Conservation (phyloP, 495 filamentous ascomycete species). For the Penicillium macrosclerotiorum region DNA sequence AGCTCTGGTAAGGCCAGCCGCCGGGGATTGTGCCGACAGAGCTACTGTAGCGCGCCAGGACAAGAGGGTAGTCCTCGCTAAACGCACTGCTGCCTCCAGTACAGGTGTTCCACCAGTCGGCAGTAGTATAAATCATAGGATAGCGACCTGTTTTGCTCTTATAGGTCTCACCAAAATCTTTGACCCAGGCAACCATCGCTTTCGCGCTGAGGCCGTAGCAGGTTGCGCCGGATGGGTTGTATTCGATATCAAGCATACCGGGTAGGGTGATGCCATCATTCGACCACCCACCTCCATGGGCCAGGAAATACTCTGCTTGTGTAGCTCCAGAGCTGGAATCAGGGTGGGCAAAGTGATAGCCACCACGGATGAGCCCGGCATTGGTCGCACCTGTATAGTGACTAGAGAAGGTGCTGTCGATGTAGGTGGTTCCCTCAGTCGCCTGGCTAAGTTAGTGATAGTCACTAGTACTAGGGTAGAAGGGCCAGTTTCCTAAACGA, state of each 20-base stretch:
- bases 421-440: slow-evolving; percentile 58
- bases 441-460: slow-evolving; percentile 39
- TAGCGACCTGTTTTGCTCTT: slow-evolving; percentile 48
- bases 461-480: too few relatives aligned
- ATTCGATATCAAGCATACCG: slow-evolving; percentile 67
- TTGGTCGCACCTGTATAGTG: slow-evolving; percentile 55
- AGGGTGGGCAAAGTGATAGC: slow-evolving; percentile 64
- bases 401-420: slow-evolving; percentile 49
- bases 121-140: slow-evolving; percentile 60
- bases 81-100: slow-evolving; percentile 58
- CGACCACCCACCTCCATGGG: slow-evolving; percentile 62
- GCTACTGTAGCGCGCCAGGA: slow-evolving; percentile 54
- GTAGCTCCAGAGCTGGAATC: slow-evolving; percentile 45
- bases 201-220: slow-evolving; percentile 54
- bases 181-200: slow-evolving; percentile 61
- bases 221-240: slow-evolving; percentile 38
- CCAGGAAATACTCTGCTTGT: slow-evolving; percentile 59
- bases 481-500: too few relatives aligned
- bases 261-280: slow-evolving; percentile 61
- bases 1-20: slow-evolving; percentile 58
- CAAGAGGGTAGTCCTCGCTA: slow-evolving; percentile 49
- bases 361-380: slow-evolving; percentile 59
- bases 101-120: slow-evolving; percentile 62
- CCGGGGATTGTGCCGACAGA: slow-evolving; percentile 52
- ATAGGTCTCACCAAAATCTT: slow-evolving; percentile 58